Base-by-base conservation (phyloP, 2,329 filamentous ascomycete genomes). In the Epichloe festucae region DNA sequence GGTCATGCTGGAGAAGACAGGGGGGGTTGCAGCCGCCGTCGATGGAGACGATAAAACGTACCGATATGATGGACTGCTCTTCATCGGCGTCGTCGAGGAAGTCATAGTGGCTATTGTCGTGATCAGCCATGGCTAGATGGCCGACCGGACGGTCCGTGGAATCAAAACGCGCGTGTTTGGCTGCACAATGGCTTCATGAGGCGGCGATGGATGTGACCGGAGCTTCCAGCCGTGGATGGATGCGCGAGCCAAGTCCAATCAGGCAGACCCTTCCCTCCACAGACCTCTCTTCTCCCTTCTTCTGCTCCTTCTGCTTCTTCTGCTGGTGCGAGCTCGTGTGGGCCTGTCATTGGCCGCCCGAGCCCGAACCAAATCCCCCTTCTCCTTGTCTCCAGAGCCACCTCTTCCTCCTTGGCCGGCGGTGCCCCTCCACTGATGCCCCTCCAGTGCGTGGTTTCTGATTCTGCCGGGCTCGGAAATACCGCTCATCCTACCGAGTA, bases 1-100 rank as follows among this genome's bases (percentile, higher is more conserved):
- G 23, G 17, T 40, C 19, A 35, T 23, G 6, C 14, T 48, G 31
- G n/a, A 46, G 12, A 15, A 31, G 31, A 31, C 3, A 6, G 8
- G 3, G 27, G 19, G 2, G 38, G 36, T 15, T 36, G 46, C 17
- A 36, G n/a, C 12, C 38, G 35, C 6, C 23, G 38, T 23, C 36
- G 21, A 23, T 41, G 41, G 31, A 31, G 19, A 43, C 19, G 31
- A 36, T 38, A 10, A 11, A 38, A 59, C 58, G 46, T 57, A 70
- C 67, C 58, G 67, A 70, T 57, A 70, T 66, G 58, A 75, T 70
- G 54, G 73, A 73, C 63, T 70, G 70, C 59, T 75, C 72, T 58
- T 73, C 72, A 58, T 73, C 67, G 59, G 64, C 67, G 62, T 74
- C 73, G 53, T 73, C 70, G 50, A 69, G 63, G 61, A 72, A 73